Base-by-base conservation (phyloP, 2,329 filamentous ascomycete species). In the Penicillium hesseltinei region DNA sequence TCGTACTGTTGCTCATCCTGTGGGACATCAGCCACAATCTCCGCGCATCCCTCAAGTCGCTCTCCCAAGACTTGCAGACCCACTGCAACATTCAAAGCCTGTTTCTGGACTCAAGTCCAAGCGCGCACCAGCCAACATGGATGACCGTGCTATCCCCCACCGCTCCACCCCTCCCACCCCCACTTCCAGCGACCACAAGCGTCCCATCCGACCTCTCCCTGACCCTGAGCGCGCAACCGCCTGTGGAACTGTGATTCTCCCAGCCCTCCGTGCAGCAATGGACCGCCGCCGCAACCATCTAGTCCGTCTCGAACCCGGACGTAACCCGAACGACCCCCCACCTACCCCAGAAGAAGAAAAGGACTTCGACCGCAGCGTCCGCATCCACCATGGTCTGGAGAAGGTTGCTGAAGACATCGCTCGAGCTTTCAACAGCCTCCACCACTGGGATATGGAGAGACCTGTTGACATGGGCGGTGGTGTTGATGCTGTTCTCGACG, bases 401-500 rank as follows among this genome's bases (percentile, higher is more conserved):
- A 56, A 65, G 21, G 55, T 96, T 29, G 91, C 96, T 13, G 88
- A 88, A 62, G 95, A 96, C 71, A 82, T 95, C 31, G 89, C 88
- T 2, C 86, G 89, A 58, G 82, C 93, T 25, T 96, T 96, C 75
- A 88, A 88, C 69, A 92, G 96, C 72, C 91, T 99, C 68, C 93
- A 99, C 73, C 84, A 89, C 62, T 90, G 88, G 75, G 94, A 99
- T 75, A 89, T 88, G 72, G 84, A 87, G 43, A 89, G 91, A 65
- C 91, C 92, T 6, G 91, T 97, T 11, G 91, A 92, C 1, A 97
- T 97, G 93, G 93, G 92, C 0, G 88, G 91, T 44, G 92, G 93
- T 27, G 92, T 96, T 2, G 87, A 87, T 44, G 91, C 90, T 1
- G 95, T 97, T 66, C 76, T 97, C 8, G 94, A 99, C 73, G 93